Evolutionary conservation across 352 stramenopile species (phyloP), one percentile per base, ranked within the genome.

Genomic region (Phytophthora rubi): DNA sequence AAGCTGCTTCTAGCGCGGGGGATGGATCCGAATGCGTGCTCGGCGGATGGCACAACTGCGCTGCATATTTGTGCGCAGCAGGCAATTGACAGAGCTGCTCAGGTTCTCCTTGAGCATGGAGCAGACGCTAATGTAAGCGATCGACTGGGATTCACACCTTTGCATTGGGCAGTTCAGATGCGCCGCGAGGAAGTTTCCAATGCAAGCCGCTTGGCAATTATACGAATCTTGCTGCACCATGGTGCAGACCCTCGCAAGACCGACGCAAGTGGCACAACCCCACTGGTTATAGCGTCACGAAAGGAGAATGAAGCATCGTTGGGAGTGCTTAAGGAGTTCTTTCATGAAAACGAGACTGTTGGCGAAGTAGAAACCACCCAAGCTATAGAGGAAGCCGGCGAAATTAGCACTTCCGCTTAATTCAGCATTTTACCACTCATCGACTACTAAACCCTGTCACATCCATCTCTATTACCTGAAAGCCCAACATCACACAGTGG

Each of bases 141-240:
- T 68, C 70, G 80, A 4, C 66, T 94, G 37, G 86, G 86, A 3
- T 93, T 94, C 48, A 91, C 86, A 10, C 86, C 88, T 8, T 59
- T 94, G 39, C 85, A 95, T 60, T 95, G 88, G 86, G 85, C 88
- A 9, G 88, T 95, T 4, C 86, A 94, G 59, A 79, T 94, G 68
- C 83, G 86, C 49, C 82, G 88, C 53, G 86, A 95, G 70, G 88
- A 94, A 75, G 61, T 83, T 13, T 93, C 82, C 15, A 39, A 78
- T 3, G 53, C 74, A 30, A 93, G 83, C 65, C 83, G 85, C 0
- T 72, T 95, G n/a, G 82, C 85, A 23, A 90, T 89, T 13, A 90
- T 94, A 54, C 79, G 84, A 7, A 65, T 92, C 62, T 56, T 95
- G 26, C 59, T 94, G 30, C 77, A 80, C 13, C 79, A 85, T 39